Evolutionary conservation across 2,329 filamentous ascomycete species (phyloP), one percentile per base, ranked within the genome.

Genomic region (Penicillium hesseltinei): DNA sequence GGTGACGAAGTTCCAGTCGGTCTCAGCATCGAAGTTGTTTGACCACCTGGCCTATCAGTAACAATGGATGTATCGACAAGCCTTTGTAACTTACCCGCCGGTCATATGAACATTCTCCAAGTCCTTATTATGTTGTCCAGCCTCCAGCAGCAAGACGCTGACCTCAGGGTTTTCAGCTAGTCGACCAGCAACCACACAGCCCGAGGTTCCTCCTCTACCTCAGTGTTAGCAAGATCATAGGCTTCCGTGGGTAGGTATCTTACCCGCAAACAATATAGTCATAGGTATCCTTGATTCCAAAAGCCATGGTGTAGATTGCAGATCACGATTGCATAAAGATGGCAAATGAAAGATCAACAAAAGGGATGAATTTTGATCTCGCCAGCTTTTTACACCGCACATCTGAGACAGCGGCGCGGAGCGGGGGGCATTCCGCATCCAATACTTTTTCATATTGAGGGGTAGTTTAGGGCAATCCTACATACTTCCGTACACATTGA

Each of bases 111-210:
- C 74, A 71, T 78, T 78, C 38, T 79, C 76, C 43, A 78, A 64
- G 35, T 76, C 74, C 53, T 72, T 72, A 57, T 71, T 80, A 58
- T 80, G 74, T 10, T 75, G 76, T 1, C 79, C 79, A 15, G 79
- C 79, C 65, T 81, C 79, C n/a, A 81, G 66, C 13, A 81, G 66
- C 11, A 80, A 72, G 19, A 81, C 68, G 5, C 64, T 74, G 5
- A 74, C 66, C 52, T 77, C 69, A 3, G 69, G 68, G 35, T 80
- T 75, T 62, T 81, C 78, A 0, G 78, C 78, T 2, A 81, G 71
- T 15, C 79, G 78, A 13, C 73, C 77, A 23, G 79, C 79, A 35
- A 81, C 75, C 1, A 81, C 79, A 62, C 78, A 80, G 21, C 79
- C 79, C 5, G 79, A 72, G 7, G 79, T 81, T 7, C 79, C 79